Conservation (phyloP, 176 grass and related monocot genomes). For the Hyparrhenia diplandra region DNA sequence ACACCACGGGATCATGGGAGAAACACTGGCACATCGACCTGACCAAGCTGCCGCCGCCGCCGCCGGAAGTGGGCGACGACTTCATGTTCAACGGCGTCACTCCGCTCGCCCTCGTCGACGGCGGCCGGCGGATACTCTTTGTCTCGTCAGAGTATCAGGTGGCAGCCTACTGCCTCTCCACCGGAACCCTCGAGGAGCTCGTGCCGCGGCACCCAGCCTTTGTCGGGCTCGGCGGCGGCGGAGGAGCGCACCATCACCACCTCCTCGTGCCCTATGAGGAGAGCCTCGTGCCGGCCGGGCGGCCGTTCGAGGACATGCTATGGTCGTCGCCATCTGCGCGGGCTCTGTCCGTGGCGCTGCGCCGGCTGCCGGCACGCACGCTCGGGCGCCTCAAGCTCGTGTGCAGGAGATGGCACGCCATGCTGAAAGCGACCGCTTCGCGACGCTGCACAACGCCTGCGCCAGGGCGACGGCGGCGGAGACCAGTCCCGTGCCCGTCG, state of each 20-base stretch:
- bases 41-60: neutral
- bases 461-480: neutral
- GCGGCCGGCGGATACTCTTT: neutral
- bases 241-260: neutral
- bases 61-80: neutral
- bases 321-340: neutral
- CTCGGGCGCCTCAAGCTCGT: conserved; percentile 1
- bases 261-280: neutral
- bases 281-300: too few relatives aligned
- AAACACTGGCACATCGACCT: neutral
- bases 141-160: neutral
- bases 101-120: neutral
- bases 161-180: neutral
- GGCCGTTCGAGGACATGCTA: neutral
- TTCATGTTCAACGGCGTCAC: neutral
- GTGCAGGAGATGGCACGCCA: neutral
- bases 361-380: neutral
- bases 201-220: too few relatives aligned
- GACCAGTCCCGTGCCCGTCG: neutral
- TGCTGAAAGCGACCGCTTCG: neutral
- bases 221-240: too few relatives aligned
- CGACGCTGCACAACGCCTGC: neutral
- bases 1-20: neutral
- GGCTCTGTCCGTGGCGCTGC: neutral
- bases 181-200: neutral